Conservation (phyloP, 2,329 filamentous ascomycete genomes). For the Colletotrichum sp. region DNA sequence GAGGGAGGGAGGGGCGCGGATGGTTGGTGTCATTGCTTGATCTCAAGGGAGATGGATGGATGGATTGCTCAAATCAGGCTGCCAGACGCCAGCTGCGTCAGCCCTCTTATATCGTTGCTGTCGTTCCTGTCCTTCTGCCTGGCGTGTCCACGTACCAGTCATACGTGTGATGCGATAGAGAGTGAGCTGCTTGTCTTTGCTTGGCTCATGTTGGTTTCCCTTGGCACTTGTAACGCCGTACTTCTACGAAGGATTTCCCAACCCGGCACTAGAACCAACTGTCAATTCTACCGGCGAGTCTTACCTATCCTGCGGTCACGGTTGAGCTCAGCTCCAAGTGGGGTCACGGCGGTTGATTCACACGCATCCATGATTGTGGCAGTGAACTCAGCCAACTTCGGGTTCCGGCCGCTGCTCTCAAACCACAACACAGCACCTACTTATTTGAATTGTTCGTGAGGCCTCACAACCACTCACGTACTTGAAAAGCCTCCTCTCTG, state of each 20-base stretch:
- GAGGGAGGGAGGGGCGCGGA: neutral
- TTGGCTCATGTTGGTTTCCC: neutral
- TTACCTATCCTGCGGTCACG: neutral
- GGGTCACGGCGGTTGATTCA: neutral
- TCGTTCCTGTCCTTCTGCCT: neutral
- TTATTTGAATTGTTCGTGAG: neutral
- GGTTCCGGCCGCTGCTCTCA: neutral
- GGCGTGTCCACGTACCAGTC: neutral
- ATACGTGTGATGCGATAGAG: neutral
- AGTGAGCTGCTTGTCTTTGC: neutral
- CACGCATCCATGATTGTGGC: neutral
- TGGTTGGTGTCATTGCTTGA: neutral
- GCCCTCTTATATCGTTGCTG: neutral
- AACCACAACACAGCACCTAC: neutral
- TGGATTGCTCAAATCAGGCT: neutral
- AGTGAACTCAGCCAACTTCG: neutral
- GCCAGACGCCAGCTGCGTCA: neutral
- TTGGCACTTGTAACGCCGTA: neutral
- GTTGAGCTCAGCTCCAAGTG: constrained; percentile 3
- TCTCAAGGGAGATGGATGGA: neutral
- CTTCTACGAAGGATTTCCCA: neutral
- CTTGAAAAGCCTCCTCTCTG: neutral
- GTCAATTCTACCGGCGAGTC: neutral
- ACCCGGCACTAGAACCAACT: neutral
- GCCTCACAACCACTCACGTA: neutral